A percentile compares a stretch with the other conserved stretches of the same genome.
These are phyloP conservation scores for Sporothrix brasiliensis DNA, from an alignment of 2,329 filamentous ascomycete species.

Conservation along the genomic window DNA sequence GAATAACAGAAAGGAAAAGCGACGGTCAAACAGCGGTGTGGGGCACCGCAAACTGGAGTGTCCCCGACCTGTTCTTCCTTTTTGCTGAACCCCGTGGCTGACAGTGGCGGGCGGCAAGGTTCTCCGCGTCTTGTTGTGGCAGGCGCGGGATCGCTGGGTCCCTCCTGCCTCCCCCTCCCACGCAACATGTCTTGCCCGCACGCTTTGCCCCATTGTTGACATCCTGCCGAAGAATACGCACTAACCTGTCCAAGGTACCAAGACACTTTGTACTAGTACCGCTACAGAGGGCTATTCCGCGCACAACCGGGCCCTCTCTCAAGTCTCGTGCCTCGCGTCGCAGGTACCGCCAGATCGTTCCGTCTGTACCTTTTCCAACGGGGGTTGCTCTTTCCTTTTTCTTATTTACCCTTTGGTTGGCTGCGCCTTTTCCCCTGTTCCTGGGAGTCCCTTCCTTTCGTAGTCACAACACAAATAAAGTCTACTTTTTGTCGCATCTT, in stretches of 20 bases:
- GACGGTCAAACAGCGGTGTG: neutral
- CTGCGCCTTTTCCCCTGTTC: conserved; percentile 4
- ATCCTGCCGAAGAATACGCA: conserved; percentile 5
- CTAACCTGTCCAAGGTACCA: neutral
- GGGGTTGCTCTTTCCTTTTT: neutral
- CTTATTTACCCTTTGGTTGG: conserved; percentile 18
- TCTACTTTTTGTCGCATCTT: neutral
- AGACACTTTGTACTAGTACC: neutral
- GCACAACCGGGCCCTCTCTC: no score
- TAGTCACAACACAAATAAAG: neutral
- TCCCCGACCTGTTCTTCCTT: neutral
- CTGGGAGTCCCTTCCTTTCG: neutral
- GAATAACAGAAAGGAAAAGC: neutral
- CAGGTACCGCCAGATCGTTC: neutral
- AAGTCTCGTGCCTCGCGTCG: neutral
- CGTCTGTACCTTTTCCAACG: conserved; percentile 5
- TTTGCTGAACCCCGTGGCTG: neutral
- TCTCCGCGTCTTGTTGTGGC: conserved; percentile 29
- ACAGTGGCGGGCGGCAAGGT: conserved; percentile 16
- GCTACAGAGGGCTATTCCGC: neutral
- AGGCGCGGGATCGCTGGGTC: conserved; percentile 12
- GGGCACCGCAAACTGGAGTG: neutral
- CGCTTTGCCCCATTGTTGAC: conserved; percentile 24
- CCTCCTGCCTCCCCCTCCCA: no score
- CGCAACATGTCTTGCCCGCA: neutral